Evolutionary conservation across 495 filamentous ascomycete species (phyloP), one percentile per base, ranked within the genome.

Genomic region (Trichoderma asperelloides): DNA sequence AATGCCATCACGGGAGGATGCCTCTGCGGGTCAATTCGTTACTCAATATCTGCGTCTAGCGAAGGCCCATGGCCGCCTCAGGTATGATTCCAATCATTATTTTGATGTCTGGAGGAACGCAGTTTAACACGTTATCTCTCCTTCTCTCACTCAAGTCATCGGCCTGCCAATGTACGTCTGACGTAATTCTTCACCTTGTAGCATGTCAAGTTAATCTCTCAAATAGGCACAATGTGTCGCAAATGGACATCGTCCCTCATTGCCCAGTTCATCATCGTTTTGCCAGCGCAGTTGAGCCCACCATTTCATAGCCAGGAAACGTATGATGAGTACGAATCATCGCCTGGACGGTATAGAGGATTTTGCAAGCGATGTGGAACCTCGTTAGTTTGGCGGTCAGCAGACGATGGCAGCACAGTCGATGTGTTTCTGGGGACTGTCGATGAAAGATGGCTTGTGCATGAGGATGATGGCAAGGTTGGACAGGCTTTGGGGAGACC

Each of bases 221-320:
- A 45, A 45, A 66, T 23, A 60, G 55, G 64, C 64, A 66, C 64
- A 16, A 66, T 66, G 64, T 66, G 64, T 66, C 64, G 64, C 21
- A 66, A 66, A 16, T 66, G 64, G 64, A 66, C 64, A 8, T 47
- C 64, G 12, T 66, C 64, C 25, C 64, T 66, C n/a, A 49, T 66
- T 49, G 64, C 64, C 5, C 64, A 66, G n/a, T 66, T 66, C 41
- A 43, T 66, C 47, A 49, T 66, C 16, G 43, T 49, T 15, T 41
- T 39, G 9, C 64, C 64, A 12, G 9, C 21, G 3, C 64, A 66
- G 21, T n/a, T 66, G 15, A n/a, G 23, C 3, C 41, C 37, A 18
- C 41, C 41, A 11, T 66, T 66, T 8, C 23, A 23, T 21, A 33
- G 6, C 4, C 28, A 47, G 0, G 40, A 33, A 11, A 49, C 41